Evolutionary conservation across 192 early-diverging fungal genomes (phyloP).

Genomic region (Coemansia sp.): DNA sequence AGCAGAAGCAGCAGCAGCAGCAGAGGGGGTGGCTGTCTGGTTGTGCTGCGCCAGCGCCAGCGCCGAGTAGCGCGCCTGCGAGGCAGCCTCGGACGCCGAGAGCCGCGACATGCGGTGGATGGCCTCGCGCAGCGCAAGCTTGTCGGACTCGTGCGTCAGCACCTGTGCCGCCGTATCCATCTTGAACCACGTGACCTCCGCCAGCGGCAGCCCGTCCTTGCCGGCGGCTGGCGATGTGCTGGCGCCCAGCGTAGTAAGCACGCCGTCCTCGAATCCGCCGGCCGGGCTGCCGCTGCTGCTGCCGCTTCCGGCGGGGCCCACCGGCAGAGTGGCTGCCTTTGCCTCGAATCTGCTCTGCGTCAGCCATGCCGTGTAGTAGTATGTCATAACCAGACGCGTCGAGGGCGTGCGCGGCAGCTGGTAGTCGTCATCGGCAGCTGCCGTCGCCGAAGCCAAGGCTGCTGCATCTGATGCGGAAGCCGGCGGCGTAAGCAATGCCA

Average conservation of each 20-base stretch:
- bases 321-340: slow-evolving; percentile 32
- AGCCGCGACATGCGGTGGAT: slow-evolving; percentile 41
- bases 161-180: slow-evolving; percentile 53
- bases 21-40: neutral
- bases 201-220: slow-evolving; percentile 15
- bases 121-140: slow-evolving; percentile 39
- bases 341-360: slow-evolving; percentile 44
- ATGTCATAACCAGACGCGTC: slow-evolving; percentile 40
- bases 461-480: neutral
- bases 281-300: neutral
- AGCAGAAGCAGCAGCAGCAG: neutral
- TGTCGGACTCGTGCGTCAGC: slow-evolving; percentile 46
- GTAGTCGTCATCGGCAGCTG: neutral
- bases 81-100: slow-evolving; percentile 3
- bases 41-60: neutral
- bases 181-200: slow-evolving; percentile 55
- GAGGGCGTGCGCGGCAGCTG: slow-evolving; percentile 3
- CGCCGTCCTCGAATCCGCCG: neutral
- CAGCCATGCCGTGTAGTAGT: slow-evolving; percentile 51
- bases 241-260: neutral
- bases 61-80: slow-evolving; percentile 15
- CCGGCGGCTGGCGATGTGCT: neutral
- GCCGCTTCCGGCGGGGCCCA: slow-evolving; percentile 14
- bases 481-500: neutral
- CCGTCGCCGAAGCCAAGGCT: neutral